phyloP scores from a whole-genome alignment of 1,284 basidiomycete species.

The Cryptococcus maquisensis region DNA sequence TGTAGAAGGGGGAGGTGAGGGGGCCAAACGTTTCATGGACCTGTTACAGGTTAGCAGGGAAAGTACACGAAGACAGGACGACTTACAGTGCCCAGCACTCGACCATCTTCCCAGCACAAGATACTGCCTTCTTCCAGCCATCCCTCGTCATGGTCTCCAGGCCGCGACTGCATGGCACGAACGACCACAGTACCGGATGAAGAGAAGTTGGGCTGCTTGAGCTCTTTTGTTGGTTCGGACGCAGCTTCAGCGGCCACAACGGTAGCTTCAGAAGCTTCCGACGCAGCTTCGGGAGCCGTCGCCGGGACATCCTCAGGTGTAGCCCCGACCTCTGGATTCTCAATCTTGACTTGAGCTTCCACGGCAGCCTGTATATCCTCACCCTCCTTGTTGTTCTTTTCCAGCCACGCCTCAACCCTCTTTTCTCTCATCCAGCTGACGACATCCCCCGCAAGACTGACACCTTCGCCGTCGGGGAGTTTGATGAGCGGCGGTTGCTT shows the following conservation, averaged over 20 bases:
- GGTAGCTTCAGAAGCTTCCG: not conserved
- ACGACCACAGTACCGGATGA: constrained; percentile 50
- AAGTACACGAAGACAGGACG: not conserved
- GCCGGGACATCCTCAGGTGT: not conserved
- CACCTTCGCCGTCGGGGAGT: constrained; percentile 34
- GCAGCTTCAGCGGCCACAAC: not conserved
- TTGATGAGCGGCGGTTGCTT: constrained; percentile 36
- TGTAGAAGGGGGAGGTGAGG: constrained; percentile 54
- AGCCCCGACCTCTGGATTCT: not conserved
- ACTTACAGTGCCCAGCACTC: constrained; percentile 53
- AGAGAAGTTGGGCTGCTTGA: constrained; percentile 26
- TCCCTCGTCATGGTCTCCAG: constrained; percentile 39
- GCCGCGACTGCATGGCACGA: constrained; percentile 38
- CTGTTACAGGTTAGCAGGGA: constrained; percentile 20
- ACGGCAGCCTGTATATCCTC: not conserved
- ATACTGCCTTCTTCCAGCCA: constrained; percentile 54
- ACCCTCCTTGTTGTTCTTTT: constrained; percentile 11
- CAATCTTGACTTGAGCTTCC: not conserved
- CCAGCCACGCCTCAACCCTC: constrained; percentile 37
- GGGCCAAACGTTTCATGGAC: constrained; percentile 57
- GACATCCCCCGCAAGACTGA: constrained; percentile 48
- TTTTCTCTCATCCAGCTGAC: constrained; percentile 47
- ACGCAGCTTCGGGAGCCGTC: not conserved
- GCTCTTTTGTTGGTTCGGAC: not conserved
- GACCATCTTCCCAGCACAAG: constrained; percentile 52